phyloP scores from a whole-genome alignment of 192 early-diverging fungal species.

The Chytriomyces sp. region DNA sequence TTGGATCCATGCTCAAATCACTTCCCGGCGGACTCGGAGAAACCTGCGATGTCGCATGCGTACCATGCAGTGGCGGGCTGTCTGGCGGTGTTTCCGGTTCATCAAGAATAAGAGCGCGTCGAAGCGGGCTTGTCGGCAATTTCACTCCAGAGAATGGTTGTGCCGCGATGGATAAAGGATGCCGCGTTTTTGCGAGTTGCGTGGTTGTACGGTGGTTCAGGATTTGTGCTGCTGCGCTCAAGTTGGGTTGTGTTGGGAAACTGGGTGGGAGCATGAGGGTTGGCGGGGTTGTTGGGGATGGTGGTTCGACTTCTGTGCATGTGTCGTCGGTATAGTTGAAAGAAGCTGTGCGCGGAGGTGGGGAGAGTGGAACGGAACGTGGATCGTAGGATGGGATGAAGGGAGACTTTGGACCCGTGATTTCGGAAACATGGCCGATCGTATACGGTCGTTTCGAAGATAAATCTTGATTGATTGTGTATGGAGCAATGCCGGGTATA shows the following conservation, averaged over 20 bases:
- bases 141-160: neutral
- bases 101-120: neutral
- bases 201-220: neutral
- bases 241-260: neutral
- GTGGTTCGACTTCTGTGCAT: neutral
- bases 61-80: neutral
- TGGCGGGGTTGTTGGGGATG: neutral
- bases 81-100: neutral
- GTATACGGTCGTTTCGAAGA: no score
- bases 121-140: neutral
- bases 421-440: no score
- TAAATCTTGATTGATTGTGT: neutral
- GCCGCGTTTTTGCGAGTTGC: neutral
- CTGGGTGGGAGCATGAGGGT: neutral
- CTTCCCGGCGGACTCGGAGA: no score
- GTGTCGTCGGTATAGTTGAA: neutral
- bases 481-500: neutral
- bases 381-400: neutral
- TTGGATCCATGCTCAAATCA: no score
- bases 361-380: neutral
- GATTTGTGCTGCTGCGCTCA: neutral
- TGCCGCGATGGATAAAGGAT: neutral
- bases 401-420: neutral
- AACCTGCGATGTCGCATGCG: no score
- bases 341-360: neutral